A percentile compares a stretch with the other conserved stretches of the same genome.
These are phyloP conservation scores for Amphichorda felina DNA, from an alignment of 2,329 filamentous ascomycete species.

Conservation along the genomic window DNA sequence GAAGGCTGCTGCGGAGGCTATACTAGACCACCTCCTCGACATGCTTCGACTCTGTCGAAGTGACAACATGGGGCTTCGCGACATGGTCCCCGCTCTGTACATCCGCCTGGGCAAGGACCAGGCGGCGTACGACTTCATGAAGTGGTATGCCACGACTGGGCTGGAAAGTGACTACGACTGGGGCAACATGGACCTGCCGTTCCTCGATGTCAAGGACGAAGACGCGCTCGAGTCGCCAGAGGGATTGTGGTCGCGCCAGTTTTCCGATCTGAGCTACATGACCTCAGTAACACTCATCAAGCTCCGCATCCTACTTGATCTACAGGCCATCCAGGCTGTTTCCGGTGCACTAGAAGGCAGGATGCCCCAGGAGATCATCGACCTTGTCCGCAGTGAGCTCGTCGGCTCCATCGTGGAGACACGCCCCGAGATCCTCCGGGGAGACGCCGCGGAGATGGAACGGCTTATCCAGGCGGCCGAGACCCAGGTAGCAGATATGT, in stretches of 20 bases:
- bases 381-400: slow-evolving; percentile 8
- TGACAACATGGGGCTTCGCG: slow-evolving; percentile 31
- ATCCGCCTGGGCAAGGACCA: slow-evolving; percentile 36
- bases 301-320: slow-evolving; percentile 10
- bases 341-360: slow-evolving; percentile 2
- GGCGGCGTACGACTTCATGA: slow-evolving; percentile 33
- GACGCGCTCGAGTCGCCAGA: slow-evolving; percentile 24
- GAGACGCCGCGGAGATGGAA: neutral
- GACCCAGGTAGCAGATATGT: neutral
- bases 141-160: slow-evolving; percentile 15
- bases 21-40: slow-evolving; percentile 26
- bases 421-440: neutral
- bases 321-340: slow-evolving; percentile 8
- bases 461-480: neutral
- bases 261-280: slow-evolving; percentile 7
- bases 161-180: slow-evolving; percentile 8
- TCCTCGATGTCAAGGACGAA: slow-evolving; percentile 21
- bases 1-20: slow-evolving; percentile 14
- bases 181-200: slow-evolving; percentile 8
- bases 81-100: slow-evolving; percentile 25
- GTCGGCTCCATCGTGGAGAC: slow-evolving; percentile 4
- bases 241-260: slow-evolving; percentile 1
- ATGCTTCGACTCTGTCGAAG: slow-evolving; percentile 29
- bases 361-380: slow-evolving; percentile 10
- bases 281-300: slow-evolving; percentile 10